These are phyloP conservation scores for Eleusine coracana DNA, from an alignment of 176 grass and related monocot genomes.

Conservation along the genomic window DNA sequence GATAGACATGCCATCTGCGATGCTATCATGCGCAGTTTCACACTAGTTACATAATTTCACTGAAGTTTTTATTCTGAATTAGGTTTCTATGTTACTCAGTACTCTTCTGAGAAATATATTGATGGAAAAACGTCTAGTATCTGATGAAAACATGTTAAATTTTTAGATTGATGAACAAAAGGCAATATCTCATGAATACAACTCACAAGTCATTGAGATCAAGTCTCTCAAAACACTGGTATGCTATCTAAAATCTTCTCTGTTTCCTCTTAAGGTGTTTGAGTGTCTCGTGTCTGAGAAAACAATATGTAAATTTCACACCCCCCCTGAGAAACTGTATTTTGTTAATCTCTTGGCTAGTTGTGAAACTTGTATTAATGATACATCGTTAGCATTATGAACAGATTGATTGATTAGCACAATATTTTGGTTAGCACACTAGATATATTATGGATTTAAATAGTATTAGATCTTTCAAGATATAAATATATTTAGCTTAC, in stretches of 20 bases:
- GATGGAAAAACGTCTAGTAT: slow-evolving; percentile 29
- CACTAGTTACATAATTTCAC: slow-evolving; percentile 10
- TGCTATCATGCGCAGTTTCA: slow-evolving; percentile 13
- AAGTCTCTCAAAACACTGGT: slow-evolving; percentile 86
- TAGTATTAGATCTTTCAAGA: slow-evolving; percentile 9
- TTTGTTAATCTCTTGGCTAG: not conserved
- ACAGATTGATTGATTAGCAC: slow-evolving; percentile 13
- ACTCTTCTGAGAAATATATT: slow-evolving; percentile 25
- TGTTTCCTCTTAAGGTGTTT: slow-evolving; percentile 21
- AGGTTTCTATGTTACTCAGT: not conserved
- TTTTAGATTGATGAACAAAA: slow-evolving; percentile 80
- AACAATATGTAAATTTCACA: slow-evolving; percentile 28
- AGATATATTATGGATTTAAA: slow-evolving; percentile 22
- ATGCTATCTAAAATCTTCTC: slow-evolving; percentile 44
- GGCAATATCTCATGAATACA: slow-evolving; percentile 61
- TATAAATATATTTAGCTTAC: slow-evolving; percentile 22
- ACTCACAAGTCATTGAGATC: slow-evolving; percentile 58
- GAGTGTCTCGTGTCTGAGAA: not conserved
- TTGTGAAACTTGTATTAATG: not conserved
- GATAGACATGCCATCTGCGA: slow-evolving; percentile 7
- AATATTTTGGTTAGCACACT: slow-evolving; percentile 15
- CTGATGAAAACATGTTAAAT: slow-evolving; percentile 46
- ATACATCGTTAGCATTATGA: slow-evolving; percentile 12
- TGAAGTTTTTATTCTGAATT: slow-evolving; percentile 16
- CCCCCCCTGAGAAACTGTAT: slow-evolving; percentile 17